phyloP scores from a whole-genome alignment of 23 red algal species.

The Gracilaria domingensis region DNA sequence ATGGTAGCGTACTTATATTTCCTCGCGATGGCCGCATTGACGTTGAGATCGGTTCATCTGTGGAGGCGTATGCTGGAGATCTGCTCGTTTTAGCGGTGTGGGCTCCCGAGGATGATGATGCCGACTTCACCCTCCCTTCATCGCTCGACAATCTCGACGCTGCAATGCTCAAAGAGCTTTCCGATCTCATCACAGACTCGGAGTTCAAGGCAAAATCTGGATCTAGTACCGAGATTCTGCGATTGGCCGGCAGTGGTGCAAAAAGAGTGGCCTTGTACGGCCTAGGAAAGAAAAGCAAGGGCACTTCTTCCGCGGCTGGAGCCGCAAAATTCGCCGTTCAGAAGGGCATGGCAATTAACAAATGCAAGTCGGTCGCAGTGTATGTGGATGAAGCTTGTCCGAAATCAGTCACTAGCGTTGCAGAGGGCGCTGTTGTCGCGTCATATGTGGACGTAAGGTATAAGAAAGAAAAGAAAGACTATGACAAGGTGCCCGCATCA shows the following conservation, averaged over 20 bases:
- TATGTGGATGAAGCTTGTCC: constrained; percentile 29
- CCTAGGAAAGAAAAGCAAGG: constrained; percentile 75
- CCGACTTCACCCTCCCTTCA: constrained; percentile 44
- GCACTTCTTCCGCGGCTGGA: constrained; percentile 28
- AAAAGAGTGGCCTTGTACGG: constrained; percentile 77
- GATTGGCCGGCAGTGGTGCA: constrained; percentile 22
- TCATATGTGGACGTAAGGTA: constrained; percentile 80
- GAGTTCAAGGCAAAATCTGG: constrained; percentile 63
- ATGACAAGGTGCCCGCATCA: constrained; percentile 45
- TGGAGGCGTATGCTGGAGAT: constrained; percentile 43
- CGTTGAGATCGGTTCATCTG: not conserved
- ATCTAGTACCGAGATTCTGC: constrained; percentile 59
- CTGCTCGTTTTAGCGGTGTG: constrained; percentile 58
- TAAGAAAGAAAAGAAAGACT: constrained; percentile 77
- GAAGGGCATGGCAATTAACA: constrained; percentile 46
- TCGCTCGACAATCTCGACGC: constrained; percentile 14
- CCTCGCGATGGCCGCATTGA: constrained; percentile 41
- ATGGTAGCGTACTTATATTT: constrained; percentile 49
- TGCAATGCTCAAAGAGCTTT: constrained; percentile 4
- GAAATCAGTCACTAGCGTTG: not conserved
- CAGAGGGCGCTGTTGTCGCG: constrained; percentile 62
- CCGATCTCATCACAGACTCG: constrained; percentile 53
- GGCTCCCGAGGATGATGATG: constrained; percentile 66
- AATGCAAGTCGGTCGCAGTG: constrained; percentile 46
- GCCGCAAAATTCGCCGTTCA: constrained; percentile 63